Conservation (phyloP, 108 stramenopile species). For the Nitzschia inconspicua region DNA sequence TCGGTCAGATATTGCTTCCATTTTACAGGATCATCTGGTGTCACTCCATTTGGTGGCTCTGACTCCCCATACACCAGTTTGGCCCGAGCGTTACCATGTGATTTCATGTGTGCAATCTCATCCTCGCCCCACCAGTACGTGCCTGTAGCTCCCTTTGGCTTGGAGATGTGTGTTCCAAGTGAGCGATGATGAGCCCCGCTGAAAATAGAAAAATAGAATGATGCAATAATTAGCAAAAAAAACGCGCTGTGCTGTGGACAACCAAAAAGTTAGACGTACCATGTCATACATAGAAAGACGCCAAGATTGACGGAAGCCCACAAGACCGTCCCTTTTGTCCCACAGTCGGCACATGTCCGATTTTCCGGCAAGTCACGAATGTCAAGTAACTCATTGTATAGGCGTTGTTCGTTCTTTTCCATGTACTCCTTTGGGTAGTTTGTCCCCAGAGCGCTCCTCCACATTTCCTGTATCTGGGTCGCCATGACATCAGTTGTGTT, state of each 20-base stretch:
- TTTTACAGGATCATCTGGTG: slow-evolving; percentile 10
- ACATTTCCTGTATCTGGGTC: slow-evolving; percentile 8
- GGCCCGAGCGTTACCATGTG: slow-evolving; percentile 24
- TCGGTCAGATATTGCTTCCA: slow-evolving; percentile 30
- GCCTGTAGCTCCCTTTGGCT: slow-evolving; percentile 47
- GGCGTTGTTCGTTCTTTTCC: slow-evolving; percentile 13
- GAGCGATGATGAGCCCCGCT: slow-evolving; percentile 72
- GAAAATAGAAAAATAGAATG: too few relatives aligned
- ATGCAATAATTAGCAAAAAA: too few relatives aligned
- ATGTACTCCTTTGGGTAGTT: slow-evolving; percentile 22
- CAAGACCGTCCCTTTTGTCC: slow-evolving; percentile 4
- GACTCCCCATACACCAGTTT: slow-evolving; percentile 7
- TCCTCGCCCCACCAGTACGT: slow-evolving; percentile 25
- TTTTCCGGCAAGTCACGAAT: slow-evolving; percentile 27
- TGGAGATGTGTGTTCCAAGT: slow-evolving; percentile 74
- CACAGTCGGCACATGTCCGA: slow-evolving; percentile 40
- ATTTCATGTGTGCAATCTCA: slow-evolving; percentile 31
- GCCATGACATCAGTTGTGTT: background rate
- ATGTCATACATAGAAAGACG: slow-evolving; percentile 67
- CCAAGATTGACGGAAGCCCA: slow-evolving; percentile 58
- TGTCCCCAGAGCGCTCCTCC: slow-evolving; percentile 38
- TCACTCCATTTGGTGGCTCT: background rate
- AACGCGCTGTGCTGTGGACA: too few relatives aligned
- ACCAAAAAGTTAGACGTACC: too few relatives aligned
- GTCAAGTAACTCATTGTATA: slow-evolving; percentile 11